Evolutionary conservation across 2,329 filamentous ascomycete species (phyloP).

Genomic region (Epichloe aotearoae): DNA sequence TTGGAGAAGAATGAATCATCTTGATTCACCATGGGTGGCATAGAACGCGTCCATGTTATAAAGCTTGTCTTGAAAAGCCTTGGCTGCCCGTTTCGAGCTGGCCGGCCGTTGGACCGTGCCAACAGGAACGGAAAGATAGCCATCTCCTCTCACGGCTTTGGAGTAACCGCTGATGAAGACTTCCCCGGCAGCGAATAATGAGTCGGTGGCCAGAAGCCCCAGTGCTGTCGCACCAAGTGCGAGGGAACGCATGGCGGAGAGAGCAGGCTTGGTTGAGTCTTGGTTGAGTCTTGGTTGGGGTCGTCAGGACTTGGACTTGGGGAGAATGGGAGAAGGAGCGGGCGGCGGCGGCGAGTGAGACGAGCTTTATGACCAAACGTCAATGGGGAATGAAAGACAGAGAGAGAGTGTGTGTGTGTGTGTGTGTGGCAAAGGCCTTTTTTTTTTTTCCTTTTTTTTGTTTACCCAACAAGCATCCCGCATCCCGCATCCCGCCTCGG

Average conservation of each 20-base stretch:
- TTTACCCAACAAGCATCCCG: too few relatives aligned
- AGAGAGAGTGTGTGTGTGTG: too few relatives aligned
- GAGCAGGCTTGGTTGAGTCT: not conserved
- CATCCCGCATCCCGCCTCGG: not conserved
- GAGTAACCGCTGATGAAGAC: slow-evolving; percentile 11
- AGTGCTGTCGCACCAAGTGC: slow-evolving; percentile 5
- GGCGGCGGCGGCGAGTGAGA: not conserved
- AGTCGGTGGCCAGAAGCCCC: slow-evolving; percentile 7
- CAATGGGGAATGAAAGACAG: not conserved
- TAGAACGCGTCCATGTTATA: slow-evolving; percentile 27
- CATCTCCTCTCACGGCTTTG: slow-evolving; percentile 19
- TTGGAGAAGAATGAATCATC: not conserved
- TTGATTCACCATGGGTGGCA: slow-evolving; percentile 22
- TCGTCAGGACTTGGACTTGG: not conserved
- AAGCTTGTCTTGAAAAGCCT: slow-evolving; percentile 18
- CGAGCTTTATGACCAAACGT: not conserved
- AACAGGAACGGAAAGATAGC: slow-evolving; percentile 24
- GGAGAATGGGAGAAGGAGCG: not conserved
- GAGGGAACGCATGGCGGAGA: slow-evolving; percentile 7
- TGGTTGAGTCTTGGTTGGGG: not conserved
- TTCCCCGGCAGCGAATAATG: slow-evolving; percentile 2
- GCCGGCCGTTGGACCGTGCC: slow-evolving; percentile 16
- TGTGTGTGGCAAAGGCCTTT: too few relatives aligned
- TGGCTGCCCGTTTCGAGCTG: slow-evolving; percentile 7
- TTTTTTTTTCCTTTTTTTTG: not conserved